Base-by-base conservation (phyloP, 306 rosid genomes). In the Acacia crassicarpa region DNA sequence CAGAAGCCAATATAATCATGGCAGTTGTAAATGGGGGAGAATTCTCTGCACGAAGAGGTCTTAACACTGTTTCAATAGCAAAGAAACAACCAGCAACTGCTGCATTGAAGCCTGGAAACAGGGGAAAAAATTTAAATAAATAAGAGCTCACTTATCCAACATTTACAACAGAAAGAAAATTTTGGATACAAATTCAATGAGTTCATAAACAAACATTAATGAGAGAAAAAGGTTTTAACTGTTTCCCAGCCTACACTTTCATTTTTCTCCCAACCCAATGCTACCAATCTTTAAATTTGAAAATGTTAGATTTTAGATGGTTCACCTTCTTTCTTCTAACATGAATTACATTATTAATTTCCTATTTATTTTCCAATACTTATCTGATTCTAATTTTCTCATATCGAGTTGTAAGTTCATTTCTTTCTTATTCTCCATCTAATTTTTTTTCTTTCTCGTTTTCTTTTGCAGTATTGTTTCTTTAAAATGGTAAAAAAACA, bases 31-130 rank as follows among this genome's bases (percentile, higher is more conserved):
- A 92, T 27, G 99, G 99, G 81, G 99, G 98, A 69, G 99, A 95
- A 75, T 95, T 95, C 84, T 95, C 99, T 3, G 99, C 99, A 70
- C 92, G 97, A 75, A 87, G 96, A 77, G 99, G 98, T 84, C 98
- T 89, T 75, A 93, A 78, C 75, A 95, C 99, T 46, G 99, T 95
- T 92, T 95, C 99, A 85, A 95, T 95, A 44, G 99, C 98, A 44
- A 95, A 95, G 91, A 95, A 95, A 86, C 99, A 93, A 73, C 99
- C 99, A 73, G 99, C 99, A 87, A 95, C 99, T 19, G 99, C 96
- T 44, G 98, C 99, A 84, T 95, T 93, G 82, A 95, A 95, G 68
- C 99, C 99, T 95, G 97, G 78, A 84, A 76, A 80, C 75, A 81
- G 77, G 79, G 78, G 78, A 75, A 41, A 81, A 69, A 48, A 74